phyloP scores from a whole-genome alignment of 352 stramenopile genomes.

The Phytophthora hibernalis region DNA sequence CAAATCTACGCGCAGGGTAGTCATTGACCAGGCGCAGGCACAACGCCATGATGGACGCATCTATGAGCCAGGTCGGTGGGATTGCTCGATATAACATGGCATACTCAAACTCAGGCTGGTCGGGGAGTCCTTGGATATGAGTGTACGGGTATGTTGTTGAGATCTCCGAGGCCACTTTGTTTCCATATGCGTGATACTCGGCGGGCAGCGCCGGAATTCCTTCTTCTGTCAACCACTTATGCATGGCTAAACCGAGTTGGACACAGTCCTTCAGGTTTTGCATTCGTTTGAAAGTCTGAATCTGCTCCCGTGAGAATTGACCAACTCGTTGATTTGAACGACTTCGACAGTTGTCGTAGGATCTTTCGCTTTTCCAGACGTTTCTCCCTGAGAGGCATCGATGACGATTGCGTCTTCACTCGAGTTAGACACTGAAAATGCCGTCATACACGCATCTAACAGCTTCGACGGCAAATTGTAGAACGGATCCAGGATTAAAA shows the following conservation, averaged over 20 bases:
- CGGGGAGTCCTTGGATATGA: neutral
- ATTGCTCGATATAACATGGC: no score
- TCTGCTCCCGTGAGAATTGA: constrained; percentile 4
- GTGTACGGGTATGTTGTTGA: constrained; percentile 7
- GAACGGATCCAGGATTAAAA: constrained; percentile 26
- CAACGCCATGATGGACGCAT: no score
- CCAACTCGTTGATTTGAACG: constrained; percentile 5
- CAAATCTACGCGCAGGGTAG: no score
- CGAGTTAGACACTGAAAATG: neutral
- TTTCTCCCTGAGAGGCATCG: no score
- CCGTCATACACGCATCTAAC: constrained; percentile 9
- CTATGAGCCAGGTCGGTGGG: no score
- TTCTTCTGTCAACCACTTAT: neutral
- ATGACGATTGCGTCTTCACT: no score
- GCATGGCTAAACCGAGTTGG: neutral
- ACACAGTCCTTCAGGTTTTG: neutral
- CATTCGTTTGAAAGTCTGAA: constrained; percentile 9
- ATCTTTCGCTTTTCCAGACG: neutral
- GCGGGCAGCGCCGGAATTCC: neutral
- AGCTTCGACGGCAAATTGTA: constrained; percentile 24
- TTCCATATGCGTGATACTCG: neutral
- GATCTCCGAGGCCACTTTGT: neutral
- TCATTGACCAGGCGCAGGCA: no score
- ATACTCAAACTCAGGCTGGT: no score
- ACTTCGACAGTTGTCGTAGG: neutral